Base-by-base conservation (phyloP, 1,139 yeast species). In the Petasospora fabianii region DNA sequence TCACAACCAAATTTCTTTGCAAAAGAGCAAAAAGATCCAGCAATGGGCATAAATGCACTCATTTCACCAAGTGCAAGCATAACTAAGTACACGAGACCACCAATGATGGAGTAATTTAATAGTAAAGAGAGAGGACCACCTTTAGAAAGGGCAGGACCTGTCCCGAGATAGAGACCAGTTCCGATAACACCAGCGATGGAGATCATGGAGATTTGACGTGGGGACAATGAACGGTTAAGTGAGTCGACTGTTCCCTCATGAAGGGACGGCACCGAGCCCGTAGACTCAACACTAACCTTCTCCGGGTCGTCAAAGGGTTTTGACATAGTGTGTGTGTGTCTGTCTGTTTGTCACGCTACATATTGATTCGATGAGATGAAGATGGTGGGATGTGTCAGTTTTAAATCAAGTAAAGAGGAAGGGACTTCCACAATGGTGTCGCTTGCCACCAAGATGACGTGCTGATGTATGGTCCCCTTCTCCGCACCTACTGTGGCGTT, bases 111-210 rank as follows among this genome's bases (percentile, higher is more conserved):
- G 53, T 78, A 81, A 29, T 80, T 77, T 34, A 81, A 63, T 17
- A 81, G 59, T 39, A 81, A 60, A 6, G 83, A 73, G 6, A 76
- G 73, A 3, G 88, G 87, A 14, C 88, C 88, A 43, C 84, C 85
- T 15, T 57, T 59, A 19, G 74, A 68, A 36, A 81, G 62, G 5
- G 84, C 73, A 38, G 69, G 71, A 5, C 84, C 83, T 0, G 84
- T 72, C 24, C 85, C 83, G 36, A 81, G 64, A 46, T 72, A 73
- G 30, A 80, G 61, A 9, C 86, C 87, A 3, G 82, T 77, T 13
- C 87, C 86, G 21, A 43, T 43, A 34, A 44, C 44, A 21, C 49
- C 49, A 27, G 49, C 49, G 20, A 46, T 44, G 29, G 48, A 42
- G 21, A 46, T 46, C 48, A 46, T 44, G 22, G 46, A 42, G 24